phyloP scores from a whole-genome alignment of 306 rosid genomes.

The Rosa chinensis region DNA sequence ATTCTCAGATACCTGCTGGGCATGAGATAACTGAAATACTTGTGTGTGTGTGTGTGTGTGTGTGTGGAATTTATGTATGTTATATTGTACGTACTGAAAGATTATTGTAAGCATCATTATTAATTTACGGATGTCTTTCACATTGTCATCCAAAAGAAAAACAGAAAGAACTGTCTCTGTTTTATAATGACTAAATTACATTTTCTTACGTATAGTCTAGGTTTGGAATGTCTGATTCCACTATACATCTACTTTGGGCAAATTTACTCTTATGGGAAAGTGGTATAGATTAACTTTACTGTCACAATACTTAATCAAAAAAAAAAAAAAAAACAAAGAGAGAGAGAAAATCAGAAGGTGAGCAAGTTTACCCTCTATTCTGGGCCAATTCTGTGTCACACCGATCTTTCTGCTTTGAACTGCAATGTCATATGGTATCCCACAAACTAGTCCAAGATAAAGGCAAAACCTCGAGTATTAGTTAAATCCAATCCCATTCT shows the following conservation, averaged over 20 bases:
- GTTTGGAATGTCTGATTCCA: not conserved
- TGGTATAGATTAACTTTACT: not conserved
- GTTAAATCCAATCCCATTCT: not conserved
- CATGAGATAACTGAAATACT: not conserved
- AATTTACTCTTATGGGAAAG: not conserved
- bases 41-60: not conserved
- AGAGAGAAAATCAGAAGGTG: not conserved
- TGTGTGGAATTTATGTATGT: not conserved
- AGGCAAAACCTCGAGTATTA: not conserved
- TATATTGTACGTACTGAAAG: not conserved
- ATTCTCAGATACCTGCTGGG: not conserved
- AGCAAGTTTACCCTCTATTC: not conserved
- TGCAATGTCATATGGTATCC: not conserved
- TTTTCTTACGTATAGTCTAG: not conserved
- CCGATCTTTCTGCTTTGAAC: not conserved
- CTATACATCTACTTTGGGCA: not conserved
- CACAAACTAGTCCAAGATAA: not conserved
- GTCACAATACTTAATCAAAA: not conserved
- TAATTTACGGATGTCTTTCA: not conserved
- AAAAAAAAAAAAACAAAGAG: not conserved
- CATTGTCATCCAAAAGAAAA: not conserved
- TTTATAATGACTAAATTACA: not conserved
- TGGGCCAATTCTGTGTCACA: not conserved
- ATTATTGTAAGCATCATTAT: not conserved
- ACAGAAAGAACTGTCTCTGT: not conserved